Base-by-base conservation (phyloP, 179 eudicot species). In the Silene coronaria region DNA sequence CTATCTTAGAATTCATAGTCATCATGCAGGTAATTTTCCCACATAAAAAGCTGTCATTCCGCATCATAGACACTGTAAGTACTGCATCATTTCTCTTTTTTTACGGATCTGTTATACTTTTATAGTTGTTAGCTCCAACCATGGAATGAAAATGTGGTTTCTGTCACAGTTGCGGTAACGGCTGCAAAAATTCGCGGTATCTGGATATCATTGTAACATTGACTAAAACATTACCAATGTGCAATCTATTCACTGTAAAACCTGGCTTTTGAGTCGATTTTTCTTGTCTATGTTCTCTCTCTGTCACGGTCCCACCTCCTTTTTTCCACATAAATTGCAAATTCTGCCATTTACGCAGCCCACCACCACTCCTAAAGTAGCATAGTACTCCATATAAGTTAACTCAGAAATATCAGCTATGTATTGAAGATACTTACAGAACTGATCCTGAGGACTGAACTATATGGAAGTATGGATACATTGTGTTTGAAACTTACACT, bases 41-140 rank as follows among this genome's bases (percentile, higher is more conserved):
- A 68, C 90, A 94, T 86, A 94, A 88, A 83, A 91, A 91, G 85
- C 81, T 94, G 45, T 94, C 98, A 55, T 94, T 94, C 74, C 96
- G 98, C 74, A 90, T 94, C 70, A 78, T 94, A 68, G 98, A 94
- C 86, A 86, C 97, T 81, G 97, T 92, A 86, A 72, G 82, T 19
- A 51, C 70, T 63, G 45, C 22, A 21, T 27, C 23, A 45, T n/a
- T 24, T 58, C 59, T 45, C 14, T 30, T 68, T 13, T 38, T 59
- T 38, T 71, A 7, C 5, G 32, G 14, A 36, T 45, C 2, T 34
- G 32, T n/a, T 6, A 23, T 34, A 23, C 55, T 21, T 61, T 4
- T n/a, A 45, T 24, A 16, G 8, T 38, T 66, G 60, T 46, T 42
- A 42, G 48, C n/a, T n/a, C n/a, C n/a, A n/a, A n/a, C n/a, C n/a